Base-by-base conservation (phyloP, 73 alveolate species). In the Blepharisma japonicum region DNA sequence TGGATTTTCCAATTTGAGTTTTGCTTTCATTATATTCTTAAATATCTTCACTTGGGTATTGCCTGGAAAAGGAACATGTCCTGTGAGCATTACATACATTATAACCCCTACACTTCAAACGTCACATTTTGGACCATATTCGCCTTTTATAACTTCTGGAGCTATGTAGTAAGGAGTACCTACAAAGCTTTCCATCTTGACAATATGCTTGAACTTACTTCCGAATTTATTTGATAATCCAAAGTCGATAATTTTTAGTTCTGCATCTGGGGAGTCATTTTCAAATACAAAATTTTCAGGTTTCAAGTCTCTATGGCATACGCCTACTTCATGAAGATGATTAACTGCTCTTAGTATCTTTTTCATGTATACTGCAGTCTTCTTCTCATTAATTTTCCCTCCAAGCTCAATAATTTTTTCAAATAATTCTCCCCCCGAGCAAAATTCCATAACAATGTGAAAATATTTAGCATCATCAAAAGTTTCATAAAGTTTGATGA, bases 121-220 rank as follows among this genome's bases (percentile, higher is more conserved):
- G 81, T 93, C 98, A 56, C 98, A 93, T 83, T 93, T 80, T 78
- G 78, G 85, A 56, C 86, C 96, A 78, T 93, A 93, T 55, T 82
- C 89, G 14, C 97, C 98, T 81, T 91, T 82, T 68, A 93, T 68
- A 8, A 93, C 98, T 79, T 93, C 98, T 6, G 98, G 98, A n/a
- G 98, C 98, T 0, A 93, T 89, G 80, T 93, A 93, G 78, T 91
- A 91, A 32, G 98, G 98, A 5, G 98, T 93, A 1, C 98, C 98
- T 55, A 91, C 94, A 6, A 93, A 87, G 46, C 94, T 91, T 77
- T 87, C 87, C 97, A 93, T 88, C 77, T 90, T 84, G 82, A 86
- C 94, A 55, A 70, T 85, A 49, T 71, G 56, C 68, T 81, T 90
- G 77, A 91, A 80, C 79, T 82, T 88, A 51, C 82, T 55, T 32